These are phyloP conservation scores for Cystobasidium pallidum DNA, from an alignment of 1,284 basidiomycete genomes.

Conservation along the genomic window DNA sequence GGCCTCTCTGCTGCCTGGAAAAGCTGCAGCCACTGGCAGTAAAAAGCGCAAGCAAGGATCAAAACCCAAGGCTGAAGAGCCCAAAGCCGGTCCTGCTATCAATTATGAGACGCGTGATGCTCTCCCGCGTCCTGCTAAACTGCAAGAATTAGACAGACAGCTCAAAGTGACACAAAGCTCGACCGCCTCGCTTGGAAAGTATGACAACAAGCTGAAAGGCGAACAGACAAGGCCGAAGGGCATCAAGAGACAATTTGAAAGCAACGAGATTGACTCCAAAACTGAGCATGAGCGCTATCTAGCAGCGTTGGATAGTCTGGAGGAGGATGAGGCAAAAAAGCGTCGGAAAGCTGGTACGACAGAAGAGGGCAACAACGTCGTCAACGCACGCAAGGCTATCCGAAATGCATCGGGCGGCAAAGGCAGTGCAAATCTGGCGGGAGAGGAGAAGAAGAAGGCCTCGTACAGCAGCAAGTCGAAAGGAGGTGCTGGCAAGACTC, in stretches of 20 bases:
- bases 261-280: conserved; percentile 37
- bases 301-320: conserved; percentile 17
- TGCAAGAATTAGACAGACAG: conserved; percentile 40
- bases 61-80: conserved; percentile 9
- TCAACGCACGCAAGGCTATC: conserved; percentile 41
- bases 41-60: conserved; percentile 9
- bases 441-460: conserved; percentile 25
- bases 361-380: conserved; percentile 28
- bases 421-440: conserved; percentile 40
- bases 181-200: conserved; percentile 46
- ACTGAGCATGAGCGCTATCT: conserved; percentile 33
- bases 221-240: conserved; percentile 36
- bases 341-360: conserved; percentile 14
- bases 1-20: background rate
- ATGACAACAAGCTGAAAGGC: conserved; percentile 37
- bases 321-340: conserved; percentile 29
- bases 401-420: conserved; percentile 28
- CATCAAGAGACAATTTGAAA: conserved; percentile 28
- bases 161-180: conserved; percentile 39
- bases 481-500: conserved; percentile 24
- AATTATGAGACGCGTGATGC: conserved; percentile 33
- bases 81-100: conserved; percentile 22
- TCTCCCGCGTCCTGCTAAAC: conserved; percentile 34
- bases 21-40: background rate
- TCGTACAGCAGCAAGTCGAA: background rate